phyloP scores from a whole-genome alignment of 164 flowering plant species.

The Annona cherimola region DNA sequence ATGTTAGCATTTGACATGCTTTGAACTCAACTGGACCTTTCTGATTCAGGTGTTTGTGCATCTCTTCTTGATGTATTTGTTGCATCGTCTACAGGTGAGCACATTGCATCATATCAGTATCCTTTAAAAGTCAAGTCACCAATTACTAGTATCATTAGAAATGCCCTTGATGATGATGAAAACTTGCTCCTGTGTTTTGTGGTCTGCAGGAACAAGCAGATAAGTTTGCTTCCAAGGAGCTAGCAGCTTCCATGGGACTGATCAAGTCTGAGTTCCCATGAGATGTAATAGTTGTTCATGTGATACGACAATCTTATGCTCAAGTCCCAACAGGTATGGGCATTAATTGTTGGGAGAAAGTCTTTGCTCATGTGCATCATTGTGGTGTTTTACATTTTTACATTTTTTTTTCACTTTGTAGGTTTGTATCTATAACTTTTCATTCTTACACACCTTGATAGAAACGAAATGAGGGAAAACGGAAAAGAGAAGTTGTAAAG shows the following conservation, averaged over 20 bases:
- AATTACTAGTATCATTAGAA: too few species aligned
- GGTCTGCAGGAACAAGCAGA: slow-evolving; percentile 65
- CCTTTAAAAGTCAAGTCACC: not conserved
- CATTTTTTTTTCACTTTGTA: not conserved
- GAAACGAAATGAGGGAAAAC: not conserved
- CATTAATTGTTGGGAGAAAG: not conserved
- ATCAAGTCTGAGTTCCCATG: slow-evolving; percentile 46
- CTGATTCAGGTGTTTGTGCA: slow-evolving; percentile 90
- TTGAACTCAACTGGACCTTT: slow-evolving; percentile 6
- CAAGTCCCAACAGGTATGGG: not conserved
- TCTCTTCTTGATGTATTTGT: slow-evolving; percentile 89
- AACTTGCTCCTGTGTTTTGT: not conserved
- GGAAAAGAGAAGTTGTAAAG: not conserved
- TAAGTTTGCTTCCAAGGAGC: slow-evolving; percentile 46
- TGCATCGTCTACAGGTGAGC: slow-evolving; percentile 95
- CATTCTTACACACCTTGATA: not conserved
- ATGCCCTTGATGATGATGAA: too few species aligned
- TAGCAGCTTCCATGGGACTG: slow-evolving; percentile 73
- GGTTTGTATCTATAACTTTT: not conserved
- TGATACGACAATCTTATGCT: not conserved
- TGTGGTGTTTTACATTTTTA: not conserved
- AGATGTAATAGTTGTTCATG: slow-evolving; percentile 5
- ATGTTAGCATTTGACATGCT: not conserved
- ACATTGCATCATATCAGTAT: not conserved
- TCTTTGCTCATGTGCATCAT: not conserved